phyloP scores from a whole-genome alignment of 2,329 filamentous ascomycete species.

The Colletotrichum somersetense region DNA sequence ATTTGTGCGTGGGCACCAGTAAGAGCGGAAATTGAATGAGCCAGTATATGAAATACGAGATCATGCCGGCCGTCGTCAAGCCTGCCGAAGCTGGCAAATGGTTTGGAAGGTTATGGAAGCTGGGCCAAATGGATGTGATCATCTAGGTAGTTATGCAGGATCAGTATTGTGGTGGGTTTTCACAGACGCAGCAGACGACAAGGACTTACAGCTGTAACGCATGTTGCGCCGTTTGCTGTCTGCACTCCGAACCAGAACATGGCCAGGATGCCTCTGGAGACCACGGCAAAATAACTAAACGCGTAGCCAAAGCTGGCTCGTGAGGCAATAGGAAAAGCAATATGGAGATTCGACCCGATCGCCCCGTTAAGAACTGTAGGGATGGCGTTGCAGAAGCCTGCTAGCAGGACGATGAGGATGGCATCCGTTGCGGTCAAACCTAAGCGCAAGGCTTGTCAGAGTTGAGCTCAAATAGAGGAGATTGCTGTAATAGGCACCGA shows the following conservation, averaged over 20 bases:
- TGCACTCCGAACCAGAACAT: slow-evolving; percentile 57
- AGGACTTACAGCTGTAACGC: slow-evolving; percentile 21
- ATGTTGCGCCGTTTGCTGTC: slow-evolving; percentile 49
- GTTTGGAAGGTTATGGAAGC: slow-evolving; percentile 54
- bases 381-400: slow-evolving; percentile 59
- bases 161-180: not conserved
- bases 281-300: slow-evolving; percentile 52
- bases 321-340: slow-evolving; percentile 57
- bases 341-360: slow-evolving; percentile 50
- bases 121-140: slow-evolving; percentile 58
- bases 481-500: not conserved
- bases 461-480: not conserved
- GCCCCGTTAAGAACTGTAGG: slow-evolving; percentile 60
- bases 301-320: slow-evolving; percentile 57
- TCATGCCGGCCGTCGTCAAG: slow-evolving; percentile 52
- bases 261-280: slow-evolving; percentile 57
- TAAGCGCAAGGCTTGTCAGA: not conserved
- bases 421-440: slow-evolving; percentile 59
- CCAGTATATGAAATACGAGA: slow-evolving; percentile 62
- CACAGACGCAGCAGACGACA: not conserved
- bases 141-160: slow-evolving; percentile 11
- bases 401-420: slow-evolving; percentile 61
- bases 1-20: slow-evolving; percentile 58
- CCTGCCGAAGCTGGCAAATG: slow-evolving; percentile 52
- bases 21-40: slow-evolving; percentile 58